Evolutionary conservation across 2,329 filamentous ascomycete species (phyloP).

Genomic region (Fusarium annulatum): DNA sequence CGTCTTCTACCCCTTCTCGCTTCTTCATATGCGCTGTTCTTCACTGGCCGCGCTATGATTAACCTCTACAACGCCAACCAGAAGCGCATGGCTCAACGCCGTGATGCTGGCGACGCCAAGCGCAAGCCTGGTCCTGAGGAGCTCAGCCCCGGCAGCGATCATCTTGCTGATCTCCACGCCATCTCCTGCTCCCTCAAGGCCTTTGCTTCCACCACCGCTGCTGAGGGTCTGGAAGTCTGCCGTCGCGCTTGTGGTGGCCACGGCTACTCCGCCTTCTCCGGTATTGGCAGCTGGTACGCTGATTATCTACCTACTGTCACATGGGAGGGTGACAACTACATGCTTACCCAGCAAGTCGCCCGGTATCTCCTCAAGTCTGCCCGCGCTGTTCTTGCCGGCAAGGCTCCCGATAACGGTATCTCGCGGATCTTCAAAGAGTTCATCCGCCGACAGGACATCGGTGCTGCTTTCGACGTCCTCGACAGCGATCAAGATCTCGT

Average conservation of each 20-base stretch:
- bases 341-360: constrained; percentile 83
- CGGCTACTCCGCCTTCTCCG: constrained; percentile 79
- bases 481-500: constrained; percentile 76
- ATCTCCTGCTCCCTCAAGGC: constrained; percentile 82
- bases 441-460: constrained; percentile 73
- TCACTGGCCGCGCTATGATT: constrained; percentile 83
- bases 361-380: constrained; percentile 82
- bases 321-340: constrained; percentile 85
- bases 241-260: constrained; percentile 82
- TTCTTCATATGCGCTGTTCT: constrained; percentile 81
- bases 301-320: constrained; percentile 78
- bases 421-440: constrained; percentile 72
- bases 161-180: constrained; percentile 79
- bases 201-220: constrained; percentile 76
- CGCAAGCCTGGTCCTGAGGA: constrained; percentile 76
- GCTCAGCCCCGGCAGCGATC: constrained; percentile 69
- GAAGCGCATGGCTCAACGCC: constrained; percentile 66
- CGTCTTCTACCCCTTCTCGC: constrained; percentile 78
- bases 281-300: constrained; percentile 80
- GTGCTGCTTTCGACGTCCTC: constrained; percentile 80
- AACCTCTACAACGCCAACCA: constrained; percentile 78
- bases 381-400: constrained; percentile 73
- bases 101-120: constrained; percentile 53
- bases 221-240: constrained; percentile 79
- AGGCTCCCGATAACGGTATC: constrained; percentile 53